These are phyloP conservation scores for Penicillium arizonense DNA, from an alignment of 495 filamentous ascomycete genomes.

Conservation along the genomic window DNA sequence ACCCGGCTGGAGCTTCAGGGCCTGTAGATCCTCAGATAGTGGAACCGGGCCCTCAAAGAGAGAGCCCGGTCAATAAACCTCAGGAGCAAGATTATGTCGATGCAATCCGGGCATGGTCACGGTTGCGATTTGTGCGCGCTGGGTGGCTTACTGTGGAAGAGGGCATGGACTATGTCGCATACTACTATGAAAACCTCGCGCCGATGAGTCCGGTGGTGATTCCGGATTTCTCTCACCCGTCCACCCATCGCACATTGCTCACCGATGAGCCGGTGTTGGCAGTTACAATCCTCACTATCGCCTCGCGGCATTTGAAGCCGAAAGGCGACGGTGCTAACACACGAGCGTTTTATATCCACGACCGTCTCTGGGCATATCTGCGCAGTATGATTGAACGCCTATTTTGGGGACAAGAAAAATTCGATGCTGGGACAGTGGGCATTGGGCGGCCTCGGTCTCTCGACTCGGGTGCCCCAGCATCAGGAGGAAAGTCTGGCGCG, in stretches of 20 bases:
- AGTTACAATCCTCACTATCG: slow-evolving; percentile 85
- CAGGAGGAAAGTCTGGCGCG: slow-evolving; percentile 40
- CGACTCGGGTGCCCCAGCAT: slow-evolving; percentile 58
- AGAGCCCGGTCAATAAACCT: slow-evolving; percentile 17
- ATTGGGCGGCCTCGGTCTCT: slow-evolving; percentile 61
- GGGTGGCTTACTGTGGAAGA: slow-evolving; percentile 96
- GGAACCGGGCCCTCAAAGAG: slow-evolving; percentile 27
- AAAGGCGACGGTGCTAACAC: slow-evolving; percentile 78
- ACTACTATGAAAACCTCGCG: slow-evolving; percentile 87
- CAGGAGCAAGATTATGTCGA: slow-evolving; percentile 47
- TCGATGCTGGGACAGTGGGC: slow-evolving; percentile 82
- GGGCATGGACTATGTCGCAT: slow-evolving; percentile 88
- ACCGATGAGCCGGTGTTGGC: slow-evolving; percentile 89
- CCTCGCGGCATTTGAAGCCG: slow-evolving; percentile 79
- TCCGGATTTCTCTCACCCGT: slow-evolving; percentile 73
- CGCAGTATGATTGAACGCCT: slow-evolving; percentile 91
- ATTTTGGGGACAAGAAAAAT: slow-evolving; percentile 94
- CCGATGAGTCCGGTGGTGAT: slow-evolving; percentile 90
- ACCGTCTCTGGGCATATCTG: slow-evolving; percentile 93
- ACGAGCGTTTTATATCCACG: slow-evolving; percentile 87
- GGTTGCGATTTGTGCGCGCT: slow-evolving; percentile 87
- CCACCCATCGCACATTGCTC: slow-evolving; percentile 72
- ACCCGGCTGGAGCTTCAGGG: slow-evolving; percentile 24
- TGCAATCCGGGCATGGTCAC: slow-evolving; percentile 81
- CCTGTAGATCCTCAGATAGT: slow-evolving; percentile 31